Evolutionary conservation across 2,329 filamentous ascomycete genomes (phyloP).

Genomic region (Apiospora malaysiana): DNA sequence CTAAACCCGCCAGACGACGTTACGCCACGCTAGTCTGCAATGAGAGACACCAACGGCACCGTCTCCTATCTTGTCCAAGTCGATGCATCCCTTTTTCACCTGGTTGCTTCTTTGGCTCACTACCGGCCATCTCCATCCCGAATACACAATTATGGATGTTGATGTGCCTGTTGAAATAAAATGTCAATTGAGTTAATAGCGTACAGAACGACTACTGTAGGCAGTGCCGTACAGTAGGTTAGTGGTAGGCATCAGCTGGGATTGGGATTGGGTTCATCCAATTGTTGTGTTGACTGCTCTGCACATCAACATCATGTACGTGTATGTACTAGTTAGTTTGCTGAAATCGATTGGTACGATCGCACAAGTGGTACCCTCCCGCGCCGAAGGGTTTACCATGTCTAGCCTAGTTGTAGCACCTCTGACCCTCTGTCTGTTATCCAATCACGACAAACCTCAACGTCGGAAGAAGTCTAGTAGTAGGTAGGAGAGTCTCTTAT

Average conservation of each 20-base stretch:
- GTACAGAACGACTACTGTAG: too few species aligned
- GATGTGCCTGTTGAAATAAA: neutral
- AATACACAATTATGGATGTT: too few species aligned
- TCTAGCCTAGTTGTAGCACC: neutral
- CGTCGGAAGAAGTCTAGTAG: neutral
- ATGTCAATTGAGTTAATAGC: too few species aligned
- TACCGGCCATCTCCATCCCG: neutral
- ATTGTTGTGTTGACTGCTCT: conserved; percentile 7
- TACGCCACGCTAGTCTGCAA: neutral
- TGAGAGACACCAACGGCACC: neutral
- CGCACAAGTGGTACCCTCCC: neutral
- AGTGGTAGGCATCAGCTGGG: neutral
- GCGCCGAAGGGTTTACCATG: neutral
- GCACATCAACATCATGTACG: neutral
- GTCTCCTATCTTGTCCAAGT: too few species aligned
- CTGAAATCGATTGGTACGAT: conserved; percentile 1
- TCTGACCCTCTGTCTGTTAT: neutral
- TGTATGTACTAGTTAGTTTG: too few species aligned
- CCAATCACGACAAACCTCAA: conserved; percentile 4
- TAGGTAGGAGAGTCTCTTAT: neutral
- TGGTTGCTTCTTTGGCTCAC: neutral
- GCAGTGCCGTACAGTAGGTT: neutral
- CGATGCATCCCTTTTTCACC: neutral
- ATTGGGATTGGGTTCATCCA: conserved; percentile 1
- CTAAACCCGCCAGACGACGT: neutral